Base-by-base conservation (phyloP, 331 rosid species). In the Phaseolus coccineus region DNA sequence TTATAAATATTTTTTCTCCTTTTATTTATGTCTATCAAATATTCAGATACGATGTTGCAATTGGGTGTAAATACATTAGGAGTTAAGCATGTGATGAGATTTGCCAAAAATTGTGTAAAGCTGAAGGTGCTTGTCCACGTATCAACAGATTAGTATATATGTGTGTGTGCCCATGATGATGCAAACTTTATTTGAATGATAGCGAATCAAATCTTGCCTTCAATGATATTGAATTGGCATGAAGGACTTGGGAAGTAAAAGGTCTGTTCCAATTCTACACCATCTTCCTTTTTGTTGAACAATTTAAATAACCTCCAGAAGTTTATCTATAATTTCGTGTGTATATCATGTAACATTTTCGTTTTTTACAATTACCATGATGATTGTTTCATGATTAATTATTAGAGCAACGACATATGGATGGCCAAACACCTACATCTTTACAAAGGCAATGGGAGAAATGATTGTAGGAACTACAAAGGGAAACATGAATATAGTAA, bases 381-480 rank as follows among this genome's bases (percentile, higher is more conserved):
- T 75, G n/a, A 27, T 69, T 68, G 10, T 69, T 46, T 48, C 8
- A 58, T 56, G 31, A 51, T 35, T 33, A 25, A 57, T 59, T 40
- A 19, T 77, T 71, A 93, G 97, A 85, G 91, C 97, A 68, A 90
- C 12, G 24, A 0, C 2, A 12, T 84, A 80, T 69, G 97, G 97
- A 74, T 93, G 97, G 97, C 94, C 97, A 82, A 93, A 93, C 78
- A 91, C 97, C 0, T 93, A 93, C 5, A 94, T 87, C 1, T 91
- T 93, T 22, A 91, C 97, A 52, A 93, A 93, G 78, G 97, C 96
- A 47, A 82, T 93, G 94, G 97, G 91, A 37, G 97, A 93, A 81
- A 93, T 93, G 96, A 56, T 93, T 2, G 6, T 91, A 5, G 96
- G 73, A 70, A 58, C 80, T 0, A 24, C 19, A 0, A 89, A 90